Base-by-base conservation (phyloP, 164 flowering plant genomes). In the Macadamia integrifolia region DNA sequence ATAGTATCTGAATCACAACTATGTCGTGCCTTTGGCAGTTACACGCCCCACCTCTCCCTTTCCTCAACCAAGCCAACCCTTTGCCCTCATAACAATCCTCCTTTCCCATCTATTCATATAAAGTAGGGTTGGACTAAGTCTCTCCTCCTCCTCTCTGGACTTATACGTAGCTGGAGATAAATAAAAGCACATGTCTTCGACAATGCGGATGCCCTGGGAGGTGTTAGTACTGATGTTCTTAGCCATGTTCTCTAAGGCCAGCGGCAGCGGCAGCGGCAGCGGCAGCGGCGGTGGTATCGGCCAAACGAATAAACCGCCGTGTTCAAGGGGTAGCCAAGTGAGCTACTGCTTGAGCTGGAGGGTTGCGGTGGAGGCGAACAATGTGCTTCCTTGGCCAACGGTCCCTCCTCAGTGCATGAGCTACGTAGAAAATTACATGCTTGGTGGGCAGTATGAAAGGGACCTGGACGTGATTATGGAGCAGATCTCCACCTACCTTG, bases 331-430 rank as follows among this genome's bases (percentile, higher is more conserved):
- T 9, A 42, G 40, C 5, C 3, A 35, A 2, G 40, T 32, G 6
- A 0, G 75, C 57, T 70, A 78, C 63, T 90, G 92, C 77, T 67
- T 85, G 84, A 87, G 97, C 78, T 92, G 98, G 98, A 75, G 98
- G 73, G 35, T 87, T 71, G 91, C 80, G 9, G 94, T 85, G 67
- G 98, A 92, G 84, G 67, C 92, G 18, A 80, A 85, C 81, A 90
- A 92, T 65, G 78, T 82, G 30, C 73, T 80, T 0, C 76, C 70
- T 3, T 92, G 94, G 94, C 84, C 83, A 35, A 87, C 90, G 1
- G 91, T 88, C 28, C 98, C 98, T 1, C 10, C 71, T 6, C 80
- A 80, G 65, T 92, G 94, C 78, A 55, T 71, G 43, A 69, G 65
- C 12, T 71, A 83, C 68, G 58, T 90, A 9, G 84, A 84, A 68